Conservation (phyloP, 345 rosid species). For the Acer negundo region DNA sequence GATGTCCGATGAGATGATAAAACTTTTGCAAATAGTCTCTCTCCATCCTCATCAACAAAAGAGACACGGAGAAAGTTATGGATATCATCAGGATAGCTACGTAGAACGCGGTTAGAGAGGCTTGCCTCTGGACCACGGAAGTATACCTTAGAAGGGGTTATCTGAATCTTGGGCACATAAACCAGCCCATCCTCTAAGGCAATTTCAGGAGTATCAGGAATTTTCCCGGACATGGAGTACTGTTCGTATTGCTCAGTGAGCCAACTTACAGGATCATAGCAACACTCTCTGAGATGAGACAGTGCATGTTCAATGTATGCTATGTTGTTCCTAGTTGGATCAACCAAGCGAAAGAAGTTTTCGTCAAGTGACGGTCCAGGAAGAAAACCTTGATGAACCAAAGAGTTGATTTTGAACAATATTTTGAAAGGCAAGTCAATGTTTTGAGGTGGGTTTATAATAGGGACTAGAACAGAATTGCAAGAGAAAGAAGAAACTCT, state of each 20-base stretch:
- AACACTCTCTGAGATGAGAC: conserved; percentile 43
- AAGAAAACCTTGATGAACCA: conserved; percentile 51
- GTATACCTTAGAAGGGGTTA: conserved; percentile 50
- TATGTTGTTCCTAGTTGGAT: conserved; percentile 21
- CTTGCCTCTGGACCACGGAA: conserved; percentile 52
- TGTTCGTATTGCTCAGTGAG: conserved; percentile 32
- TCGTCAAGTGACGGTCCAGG: conserved; percentile 41
- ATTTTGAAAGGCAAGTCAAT: conserved; percentile 35
- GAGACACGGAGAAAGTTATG: conserved; percentile 52
- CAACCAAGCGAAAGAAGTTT: conserved; percentile 38
- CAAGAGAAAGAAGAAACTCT: conserved; percentile 36
- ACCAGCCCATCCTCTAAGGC: conserved; percentile 43
- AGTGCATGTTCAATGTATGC: conserved; percentile 37
- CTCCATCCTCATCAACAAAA: conserved; percentile 44
- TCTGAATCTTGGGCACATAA: conserved; percentile 40
- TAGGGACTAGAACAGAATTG: conserved; percentile 40
- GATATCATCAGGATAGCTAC: conserved; percentile 29
- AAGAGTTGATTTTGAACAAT: conserved; percentile 43
- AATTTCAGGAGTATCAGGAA: conserved; percentile 23
- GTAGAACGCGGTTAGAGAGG: conserved; percentile 48
- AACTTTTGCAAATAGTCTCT: conserved; percentile 39
- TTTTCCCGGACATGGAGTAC: conserved; percentile 15
- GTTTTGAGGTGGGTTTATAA: conserved; percentile 35
- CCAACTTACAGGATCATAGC: conserved; percentile 51
- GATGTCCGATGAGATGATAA: conserved; percentile 28